Evolutionary conservation across 2,329 filamentous ascomycete genomes (phyloP).

Genomic region (Niveomyces coronatus): DNA sequence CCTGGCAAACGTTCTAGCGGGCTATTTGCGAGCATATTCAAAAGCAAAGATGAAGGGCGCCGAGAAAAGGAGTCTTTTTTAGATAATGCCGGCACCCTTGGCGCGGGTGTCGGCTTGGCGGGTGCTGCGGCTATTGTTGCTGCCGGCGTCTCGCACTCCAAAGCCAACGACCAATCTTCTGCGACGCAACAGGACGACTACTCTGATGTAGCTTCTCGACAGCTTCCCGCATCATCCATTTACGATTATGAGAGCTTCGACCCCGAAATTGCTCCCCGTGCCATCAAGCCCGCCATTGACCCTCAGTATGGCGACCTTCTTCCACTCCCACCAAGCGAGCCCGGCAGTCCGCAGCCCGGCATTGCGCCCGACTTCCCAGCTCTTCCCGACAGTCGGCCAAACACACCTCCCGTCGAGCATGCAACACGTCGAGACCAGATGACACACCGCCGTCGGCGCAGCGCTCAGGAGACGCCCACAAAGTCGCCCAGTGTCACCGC

Average conservation of each 20-base stretch:
- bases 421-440: slow-evolving; percentile 28
- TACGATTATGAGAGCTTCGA: slow-evolving; percentile 32
- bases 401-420: slow-evolving; percentile 42
- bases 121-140: slow-evolving; percentile 34
- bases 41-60: slow-evolving; percentile 31
- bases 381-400: slow-evolving; percentile 51
- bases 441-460: slow-evolving; percentile 38
- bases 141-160: slow-evolving; percentile 28
- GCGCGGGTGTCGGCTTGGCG: slow-evolving; percentile 57
- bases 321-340: slow-evolving; percentile 50
- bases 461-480: slow-evolving; percentile 34
- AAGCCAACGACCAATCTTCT: slow-evolving; percentile 18
- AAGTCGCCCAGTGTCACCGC: slow-evolving; percentile 48
- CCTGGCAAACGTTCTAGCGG: slow-evolving; percentile 27
- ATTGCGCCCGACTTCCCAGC: slow-evolving; percentile 31
- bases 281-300: slow-evolving; percentile 55
- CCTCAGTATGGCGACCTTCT: slow-evolving; percentile 56
- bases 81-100: slow-evolving; percentile 61
- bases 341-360: slow-evolving; percentile 34
- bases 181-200: slow-evolving; percentile 16
- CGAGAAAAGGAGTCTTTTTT: slow-evolving; percentile 52
- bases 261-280: slow-evolving; percentile 46
- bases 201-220: slow-evolving; percentile 8
- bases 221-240: not conserved
- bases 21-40: slow-evolving; percentile 40